Base-by-base conservation (phyloP, 2,329 filamentous ascomycete species). In the Trichoderma sp. region DNA sequence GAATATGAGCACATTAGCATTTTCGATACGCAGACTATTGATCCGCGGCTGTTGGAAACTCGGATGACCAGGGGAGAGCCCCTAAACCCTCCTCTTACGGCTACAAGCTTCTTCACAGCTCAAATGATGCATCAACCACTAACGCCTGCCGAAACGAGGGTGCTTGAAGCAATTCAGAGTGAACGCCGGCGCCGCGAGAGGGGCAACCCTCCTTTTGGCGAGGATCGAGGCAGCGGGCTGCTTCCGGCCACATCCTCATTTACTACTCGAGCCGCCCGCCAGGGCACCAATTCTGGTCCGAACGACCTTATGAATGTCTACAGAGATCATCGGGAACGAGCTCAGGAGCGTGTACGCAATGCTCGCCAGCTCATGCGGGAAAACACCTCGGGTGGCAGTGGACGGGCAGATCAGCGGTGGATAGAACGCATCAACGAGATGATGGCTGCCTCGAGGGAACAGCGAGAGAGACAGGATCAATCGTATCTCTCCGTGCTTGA, bases 1-100 rank as follows among this genome's bases (percentile, higher is more conserved):
- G 84, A 84, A 4, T 85, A 89, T 61, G 83, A 88, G 67, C 85
- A 86, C 70, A 76, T 90, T 21, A 81, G 83, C 56, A 83, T 90
- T 14, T 83, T 86, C 8, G 88, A 90, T 68, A 83, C 83, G 31
- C 83, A 81, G 65, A 83, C 83, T 0, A 85, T 88, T 70, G 86
- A 88, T 58, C 83, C 86, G 56, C 80, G 84, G 68, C 80, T 87
- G 47, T 79, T 86, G 62, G 84, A 87, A 67, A 80, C 78, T 35
- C 81, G 81, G 77, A 79, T 81, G 76, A 77, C 83, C 74, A 77
- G 84, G 80, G 75, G 77, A 67, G 71, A 75, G 27, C 75, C 73
- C 21, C 58, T 40, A 74, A 76, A 64, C 72, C 74, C 47, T 72
- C 71, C 59, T 75, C 61, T 64, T 72, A 49, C 66, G 1, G 64